These are phyloP conservation scores for Clarkia xantiana DNA, from an alignment of 345 rosid genomes.

Conservation along the genomic window DNA sequence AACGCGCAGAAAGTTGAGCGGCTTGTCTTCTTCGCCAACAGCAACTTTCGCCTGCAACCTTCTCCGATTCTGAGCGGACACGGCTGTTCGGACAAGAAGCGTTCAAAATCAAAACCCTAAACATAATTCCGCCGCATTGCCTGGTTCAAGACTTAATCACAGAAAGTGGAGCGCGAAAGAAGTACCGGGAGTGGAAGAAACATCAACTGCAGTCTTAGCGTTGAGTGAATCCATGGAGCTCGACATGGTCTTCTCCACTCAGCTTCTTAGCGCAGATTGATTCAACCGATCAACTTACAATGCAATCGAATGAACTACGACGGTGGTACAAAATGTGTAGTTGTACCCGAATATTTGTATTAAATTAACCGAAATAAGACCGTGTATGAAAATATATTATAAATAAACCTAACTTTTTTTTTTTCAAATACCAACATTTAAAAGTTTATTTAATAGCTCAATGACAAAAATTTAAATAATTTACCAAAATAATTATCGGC, in stretches of 20 bases:
- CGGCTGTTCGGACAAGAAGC: slow-evolving; percentile 1
- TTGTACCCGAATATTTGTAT: no score
- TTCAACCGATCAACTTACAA: no score
- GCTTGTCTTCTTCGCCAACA: slow-evolving; percentile 20
- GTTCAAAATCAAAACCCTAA: neutral
- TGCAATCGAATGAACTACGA: no score
- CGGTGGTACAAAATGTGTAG: no score
- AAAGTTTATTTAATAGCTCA: no score
- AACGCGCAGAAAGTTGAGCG: slow-evolving; percentile 22
- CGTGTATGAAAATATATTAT: no score
- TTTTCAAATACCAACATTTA: no score
- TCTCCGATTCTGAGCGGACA: neutral
- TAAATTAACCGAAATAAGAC: no score
- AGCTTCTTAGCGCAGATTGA: no score
- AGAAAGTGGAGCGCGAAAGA: neutral
- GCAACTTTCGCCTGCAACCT: neutral
- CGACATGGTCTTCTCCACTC: neutral
- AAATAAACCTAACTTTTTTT: no score
- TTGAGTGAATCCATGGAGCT: slow-evolving; percentile 2
- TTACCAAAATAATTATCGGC: no score
- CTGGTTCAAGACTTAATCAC: neutral
- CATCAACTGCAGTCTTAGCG: neutral
- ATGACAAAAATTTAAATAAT: no score
- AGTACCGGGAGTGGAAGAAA: slow-evolving; percentile 3
- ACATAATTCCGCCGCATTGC: neutral